Percentiles rank a stretch among this genome's conserved stretches.
Evolutionary conservation across 768 basidiomycete genomes (phyloP).

Genomic region (Lactarius akahatsu): DNA sequence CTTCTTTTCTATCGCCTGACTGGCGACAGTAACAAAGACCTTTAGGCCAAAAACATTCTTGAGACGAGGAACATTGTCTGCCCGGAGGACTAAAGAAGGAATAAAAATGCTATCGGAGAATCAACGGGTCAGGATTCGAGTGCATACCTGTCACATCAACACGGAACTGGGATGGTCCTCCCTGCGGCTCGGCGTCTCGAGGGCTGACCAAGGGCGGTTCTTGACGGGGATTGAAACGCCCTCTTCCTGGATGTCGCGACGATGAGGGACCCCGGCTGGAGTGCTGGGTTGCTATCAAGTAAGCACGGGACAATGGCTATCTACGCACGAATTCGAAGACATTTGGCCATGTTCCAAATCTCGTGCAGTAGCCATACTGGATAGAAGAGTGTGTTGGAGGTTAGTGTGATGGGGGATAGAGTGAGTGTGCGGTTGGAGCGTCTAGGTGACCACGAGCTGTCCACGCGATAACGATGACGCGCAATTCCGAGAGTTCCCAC

Average conservation of each 20-base stretch:
- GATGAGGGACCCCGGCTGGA: background rate
- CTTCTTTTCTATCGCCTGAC: background rate
- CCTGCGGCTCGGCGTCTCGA: background rate
- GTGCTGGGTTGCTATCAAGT: background rate
- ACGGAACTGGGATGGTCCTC: background rate
- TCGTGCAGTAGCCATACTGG: background rate
- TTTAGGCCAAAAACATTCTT: background rate
- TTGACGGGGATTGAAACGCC: background rate
- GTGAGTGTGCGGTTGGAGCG: too few species aligned
- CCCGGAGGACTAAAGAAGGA: background rate
- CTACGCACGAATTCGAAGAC: background rate
- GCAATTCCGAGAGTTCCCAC: too few species aligned
- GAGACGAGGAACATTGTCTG: background rate
- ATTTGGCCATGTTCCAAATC: background rate
- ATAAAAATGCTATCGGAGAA: background rate
- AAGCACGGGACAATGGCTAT: background rate
- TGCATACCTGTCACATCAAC: background rate
- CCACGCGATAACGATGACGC: background rate
- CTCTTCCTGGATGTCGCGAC: background rate
- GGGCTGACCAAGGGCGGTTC: background rate
- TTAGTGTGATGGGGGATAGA: too few species aligned
- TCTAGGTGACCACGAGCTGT: too few species aligned
- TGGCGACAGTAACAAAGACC: background rate
- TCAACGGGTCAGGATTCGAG: background rate
- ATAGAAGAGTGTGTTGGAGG: background rate